Evolutionary conservation across 1,139 yeast species (phyloP).

Genomic region (Hemisphaericaspora lyxosophila): DNA sequence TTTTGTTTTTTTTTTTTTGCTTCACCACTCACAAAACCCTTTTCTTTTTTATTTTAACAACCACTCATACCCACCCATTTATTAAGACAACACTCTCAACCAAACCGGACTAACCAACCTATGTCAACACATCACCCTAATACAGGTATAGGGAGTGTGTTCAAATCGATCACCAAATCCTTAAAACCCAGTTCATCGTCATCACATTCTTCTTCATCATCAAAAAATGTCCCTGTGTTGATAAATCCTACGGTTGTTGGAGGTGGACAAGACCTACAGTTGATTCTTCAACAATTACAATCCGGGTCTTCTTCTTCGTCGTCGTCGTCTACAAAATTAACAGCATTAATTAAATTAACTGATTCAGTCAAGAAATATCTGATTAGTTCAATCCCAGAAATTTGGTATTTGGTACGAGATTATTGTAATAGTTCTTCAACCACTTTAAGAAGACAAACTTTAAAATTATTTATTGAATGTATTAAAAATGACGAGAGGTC

Average conservation of each 20-base stretch:
- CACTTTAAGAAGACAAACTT: slow-evolving; percentile 50
- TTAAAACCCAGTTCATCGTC: slow-evolving; percentile 37
- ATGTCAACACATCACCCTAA: slow-evolving; percentile 41
- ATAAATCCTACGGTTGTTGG: slow-evolving; percentile 65
- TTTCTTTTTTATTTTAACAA: not conserved
- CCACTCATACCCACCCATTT: not conserved
- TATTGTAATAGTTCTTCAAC: slow-evolving; percentile 38
- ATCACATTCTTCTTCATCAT: slow-evolving; percentile 10
- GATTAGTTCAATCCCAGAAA: slow-evolving; percentile 63
- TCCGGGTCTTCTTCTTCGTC: slow-evolving; percentile 35
- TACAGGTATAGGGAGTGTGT: slow-evolving; percentile 42
- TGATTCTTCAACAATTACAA: slow-evolving; percentile 39
- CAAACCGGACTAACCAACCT: slow-evolving; percentile 1
- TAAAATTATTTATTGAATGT: slow-evolving; percentile 57
- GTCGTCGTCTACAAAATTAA: slow-evolving; percentile 40
- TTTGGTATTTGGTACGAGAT: slow-evolving; percentile 71
- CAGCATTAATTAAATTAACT: slow-evolving; percentile 53
- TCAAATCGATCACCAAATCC: slow-evolving; percentile 56
- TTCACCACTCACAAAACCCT: not conserved
- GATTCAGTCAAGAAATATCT: slow-evolving; percentile 53
- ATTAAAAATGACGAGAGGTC: slow-evolving; percentile 47
- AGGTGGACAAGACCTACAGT: slow-evolving; percentile 53
- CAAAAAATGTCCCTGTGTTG: slow-evolving; percentile 37
- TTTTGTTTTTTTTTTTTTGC: not conserved
- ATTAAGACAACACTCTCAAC: not conserved